phyloP scores from a whole-genome alignment of 305 asterid genomes.

The Salvia sclarea region DNA sequence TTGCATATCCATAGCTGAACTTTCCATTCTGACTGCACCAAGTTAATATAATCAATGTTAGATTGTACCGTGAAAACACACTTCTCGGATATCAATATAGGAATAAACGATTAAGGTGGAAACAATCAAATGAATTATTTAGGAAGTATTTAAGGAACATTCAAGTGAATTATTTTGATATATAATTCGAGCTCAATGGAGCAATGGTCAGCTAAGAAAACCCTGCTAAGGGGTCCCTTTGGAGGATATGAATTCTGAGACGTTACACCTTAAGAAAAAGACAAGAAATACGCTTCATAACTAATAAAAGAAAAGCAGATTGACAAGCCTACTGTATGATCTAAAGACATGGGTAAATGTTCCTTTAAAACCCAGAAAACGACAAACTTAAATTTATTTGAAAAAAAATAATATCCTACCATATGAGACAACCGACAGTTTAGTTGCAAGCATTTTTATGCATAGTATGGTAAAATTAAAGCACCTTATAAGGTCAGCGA shows the following conservation, averaged over 20 bases:
- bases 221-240: neutral
- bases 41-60: slow-evolving; percentile 24
- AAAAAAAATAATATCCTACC: neutral
- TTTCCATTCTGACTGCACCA: slow-evolving; percentile 71
- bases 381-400: neutral
- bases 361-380: neutral
- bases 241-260: slow-evolving; percentile 11
- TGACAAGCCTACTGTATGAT: neutral
- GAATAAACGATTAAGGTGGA: neutral
- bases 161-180: neutral
- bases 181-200: neutral
- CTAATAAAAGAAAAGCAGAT: slow-evolving; percentile 2
- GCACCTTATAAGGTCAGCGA: slow-evolving; percentile 4
- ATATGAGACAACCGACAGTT: slow-evolving; percentile 20
- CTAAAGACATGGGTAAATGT: neutral
- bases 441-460: slow-evolving; percentile 1
- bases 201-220: neutral
- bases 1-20: slow-evolving; percentile 96
- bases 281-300: neutral
- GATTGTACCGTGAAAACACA: slow-evolving; percentile 7
- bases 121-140: slow-evolving; percentile 2
- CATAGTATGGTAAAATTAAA: neutral
- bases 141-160: neutral
- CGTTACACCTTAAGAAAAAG: neutral
- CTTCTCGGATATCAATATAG: neutral